These are phyloP conservation scores for Paratinospora sagittata DNA, from an alignment of 164 flowering plant species.

Conservation along the genomic window DNA sequence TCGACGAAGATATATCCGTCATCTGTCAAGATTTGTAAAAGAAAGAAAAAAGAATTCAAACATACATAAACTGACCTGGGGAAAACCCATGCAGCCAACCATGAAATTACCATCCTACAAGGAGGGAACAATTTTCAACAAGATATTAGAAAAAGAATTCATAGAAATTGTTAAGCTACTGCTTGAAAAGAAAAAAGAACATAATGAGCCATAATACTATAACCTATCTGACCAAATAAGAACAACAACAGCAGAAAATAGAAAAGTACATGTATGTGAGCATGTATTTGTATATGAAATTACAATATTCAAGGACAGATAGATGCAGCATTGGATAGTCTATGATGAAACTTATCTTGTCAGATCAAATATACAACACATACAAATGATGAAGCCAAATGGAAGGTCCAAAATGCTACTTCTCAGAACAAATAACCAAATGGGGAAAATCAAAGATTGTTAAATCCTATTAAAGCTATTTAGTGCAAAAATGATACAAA, in stretches of 20 bases:
- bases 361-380: too few species aligned
- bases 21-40: neutral
- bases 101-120: constrained; percentile 90
- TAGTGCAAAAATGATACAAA: too few species aligned
- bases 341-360: too few species aligned
- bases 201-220: too few species aligned
- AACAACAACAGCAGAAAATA: neutral
- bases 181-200: neutral
- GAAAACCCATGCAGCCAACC: constrained; percentile 93
- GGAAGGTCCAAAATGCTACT: too few species aligned
- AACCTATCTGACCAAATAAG: neutral
- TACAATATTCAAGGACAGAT: too few species aligned
- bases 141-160: neutral
- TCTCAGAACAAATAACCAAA: too few species aligned
- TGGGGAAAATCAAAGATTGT: too few species aligned
- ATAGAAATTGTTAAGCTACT: neutral
- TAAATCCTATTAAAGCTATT: too few species aligned
- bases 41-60: neutral
- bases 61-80: constrained; percentile 50
- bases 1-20: neutral
- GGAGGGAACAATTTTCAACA: constrained; percentile 2
- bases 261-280: neutral
- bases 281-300: neutral
- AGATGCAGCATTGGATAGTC: too few species aligned
- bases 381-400: too few species aligned